Percentiles rank a stretch among this genome's conserved stretches.
phyloP scores from a whole-genome alignment of 257 asterid genomes.

The Scutellaria galericulata region DNA sequence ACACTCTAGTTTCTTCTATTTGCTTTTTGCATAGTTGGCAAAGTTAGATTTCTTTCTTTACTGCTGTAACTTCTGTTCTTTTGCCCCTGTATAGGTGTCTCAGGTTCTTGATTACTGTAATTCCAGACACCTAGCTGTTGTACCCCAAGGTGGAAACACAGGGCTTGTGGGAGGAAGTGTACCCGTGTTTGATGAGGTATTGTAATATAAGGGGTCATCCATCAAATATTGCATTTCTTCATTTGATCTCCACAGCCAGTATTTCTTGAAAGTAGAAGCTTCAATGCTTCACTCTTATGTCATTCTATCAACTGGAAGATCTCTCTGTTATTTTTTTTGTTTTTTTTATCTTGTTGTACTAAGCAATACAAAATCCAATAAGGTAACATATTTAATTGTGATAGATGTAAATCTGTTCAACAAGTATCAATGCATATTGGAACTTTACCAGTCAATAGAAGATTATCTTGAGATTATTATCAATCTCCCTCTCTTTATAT shows the following conservation, averaged over 20 bases:
- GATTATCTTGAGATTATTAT: conserved; percentile 14
- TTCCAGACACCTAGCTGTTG: conserved; percentile 89
- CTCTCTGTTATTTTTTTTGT: background rate
- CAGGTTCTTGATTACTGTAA: conserved; percentile 89
- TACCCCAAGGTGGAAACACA: conserved; percentile 99
- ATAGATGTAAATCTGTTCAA: background rate
- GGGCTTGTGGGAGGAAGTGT: conserved; percentile 99
- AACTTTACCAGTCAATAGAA: background rate
- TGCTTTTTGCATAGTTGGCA: background rate
- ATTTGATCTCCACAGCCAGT: conserved; percentile 5
- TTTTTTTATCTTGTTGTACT: background rate
- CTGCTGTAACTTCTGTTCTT: conserved; percentile 31
- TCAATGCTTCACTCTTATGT: conserved; percentile 25
- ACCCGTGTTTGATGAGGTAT: conserved; percentile 97
- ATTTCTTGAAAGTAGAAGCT: conserved; percentile 18
- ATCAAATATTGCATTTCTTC: conserved; percentile 6
- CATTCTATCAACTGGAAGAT: conserved; percentile 11
- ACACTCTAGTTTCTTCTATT: conserved; percentile 12
- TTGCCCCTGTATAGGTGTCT: conserved; percentile 64
- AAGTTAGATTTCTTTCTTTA: conserved; percentile 25
- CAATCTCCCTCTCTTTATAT: conserved; percentile 22
- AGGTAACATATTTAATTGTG: background rate
- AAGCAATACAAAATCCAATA: conserved; percentile 11
- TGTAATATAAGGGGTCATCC: conserved; percentile 26
- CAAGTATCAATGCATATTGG: background rate